phyloP scores from a whole-genome alignment of 371 early-diverging fungal genomes.

The Saksenaea oblongispora region DNA sequence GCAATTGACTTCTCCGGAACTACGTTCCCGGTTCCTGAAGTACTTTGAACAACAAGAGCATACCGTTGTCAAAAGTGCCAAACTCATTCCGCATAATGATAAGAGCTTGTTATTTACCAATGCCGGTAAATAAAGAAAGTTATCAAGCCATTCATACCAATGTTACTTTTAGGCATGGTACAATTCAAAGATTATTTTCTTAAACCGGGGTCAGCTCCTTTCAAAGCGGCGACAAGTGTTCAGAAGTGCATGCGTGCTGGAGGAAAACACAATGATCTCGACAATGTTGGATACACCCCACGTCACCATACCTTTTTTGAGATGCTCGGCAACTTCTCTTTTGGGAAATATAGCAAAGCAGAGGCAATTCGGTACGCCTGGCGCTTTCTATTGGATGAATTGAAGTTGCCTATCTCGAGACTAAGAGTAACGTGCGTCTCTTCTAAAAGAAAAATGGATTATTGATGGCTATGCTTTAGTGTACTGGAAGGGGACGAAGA shows the following conservation, averaged over 20 bases:
- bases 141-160: background rate
- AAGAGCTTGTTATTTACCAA: constrained; percentile 75
- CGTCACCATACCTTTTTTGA: constrained; percentile 86
- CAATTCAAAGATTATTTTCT: constrained; percentile 77
- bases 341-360: constrained; percentile 67
- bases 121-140: constrained; percentile 52
- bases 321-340: constrained; percentile 85
- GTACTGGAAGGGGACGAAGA: constrained; percentile 70
- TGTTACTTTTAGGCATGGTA: constrained; percentile 63
- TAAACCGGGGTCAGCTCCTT: constrained; percentile 65
- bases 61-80: constrained; percentile 48
- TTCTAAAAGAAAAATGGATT: background rate
- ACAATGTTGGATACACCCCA: constrained; percentile 78
- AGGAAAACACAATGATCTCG: constrained; percentile 83
- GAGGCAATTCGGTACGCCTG: constrained; percentile 71
- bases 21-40: constrained; percentile 52
- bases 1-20: constrained; percentile 43
- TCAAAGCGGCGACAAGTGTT: constrained; percentile 59
- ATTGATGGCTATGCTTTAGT: constrained; percentile 26
- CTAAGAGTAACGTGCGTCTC: constrained; percentile 65
- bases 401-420: constrained; percentile 58
- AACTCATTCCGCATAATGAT: constrained; percentile 73
- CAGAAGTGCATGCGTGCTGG: constrained; percentile 84
- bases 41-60: constrained; percentile 59
- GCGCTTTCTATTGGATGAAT: constrained; percentile 67